Evolutionary conservation across 805 yeast genomes (phyloP), one percentile per base, ranked within the genome.

Genomic region (Zygosaccharomyces kombuchaensis): DNA sequence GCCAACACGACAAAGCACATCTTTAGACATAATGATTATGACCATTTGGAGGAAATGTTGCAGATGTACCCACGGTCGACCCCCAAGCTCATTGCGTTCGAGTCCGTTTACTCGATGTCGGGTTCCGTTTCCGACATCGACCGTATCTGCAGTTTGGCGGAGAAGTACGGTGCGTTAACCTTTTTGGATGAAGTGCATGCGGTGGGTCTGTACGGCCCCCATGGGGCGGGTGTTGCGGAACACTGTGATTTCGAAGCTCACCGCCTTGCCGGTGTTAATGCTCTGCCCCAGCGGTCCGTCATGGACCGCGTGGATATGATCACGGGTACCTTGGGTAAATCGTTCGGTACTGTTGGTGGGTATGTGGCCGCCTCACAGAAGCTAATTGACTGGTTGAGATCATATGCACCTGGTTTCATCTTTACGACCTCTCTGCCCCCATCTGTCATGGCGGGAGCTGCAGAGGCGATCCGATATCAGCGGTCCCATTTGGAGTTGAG

Each of bases 221-320:
- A 87, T 60, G 99, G 99, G 63, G 99, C 96, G 27, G 99, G 99
- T 71, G 98, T 93, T 45, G 96, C 98, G 39, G 99, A 93, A 69
- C 99, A 93, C 66, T 74, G 85, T 59, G 87, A 93, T 69, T 93
- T 89, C 58, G 87, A 87, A 38, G 81, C 82, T 45, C 95, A 91
- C 64, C 78, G 87, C 61, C 64, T 72, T 47, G 67, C 81, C 12
- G 93, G 93, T 54, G 71, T 80, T 55, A 75, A 75, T 10, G 71
- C 78, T 13, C 77, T 80, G 53, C 67, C 69, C 39, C 50, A 44
- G 5, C 53, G 57, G 34, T 67, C 72, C 8, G 84, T 85, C 29
- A 78, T 84, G 87, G 90, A 84, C 66, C 81, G 97, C 65, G 79
- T 93, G 46, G 99, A 93, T 64, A 87, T 93, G 81, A 82, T 93